These are phyloP conservation scores for Russula sp. DNA, from an alignment of 768 basidiomycete genomes.

Conservation along the genomic window DNA sequence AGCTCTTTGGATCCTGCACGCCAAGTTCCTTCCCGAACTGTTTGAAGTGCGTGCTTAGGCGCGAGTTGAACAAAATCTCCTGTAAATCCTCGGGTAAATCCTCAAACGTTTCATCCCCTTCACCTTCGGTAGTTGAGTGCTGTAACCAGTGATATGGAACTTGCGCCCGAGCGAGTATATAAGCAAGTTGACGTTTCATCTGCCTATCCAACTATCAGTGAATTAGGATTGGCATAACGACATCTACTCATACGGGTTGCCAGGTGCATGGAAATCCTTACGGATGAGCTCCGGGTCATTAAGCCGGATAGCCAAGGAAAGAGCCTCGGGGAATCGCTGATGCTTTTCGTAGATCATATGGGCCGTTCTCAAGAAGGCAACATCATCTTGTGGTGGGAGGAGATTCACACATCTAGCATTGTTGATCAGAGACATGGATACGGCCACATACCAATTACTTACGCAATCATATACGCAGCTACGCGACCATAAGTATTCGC, in stretches of 20 bases:
- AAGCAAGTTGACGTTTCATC: conserved; percentile 94
- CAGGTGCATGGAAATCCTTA: conserved; percentile 83
- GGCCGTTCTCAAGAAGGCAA: conserved; percentile 80
- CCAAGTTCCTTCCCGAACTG: conserved; percentile 92
- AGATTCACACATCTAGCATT: conserved; percentile 70
- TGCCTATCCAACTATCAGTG: conserved; percentile 35
- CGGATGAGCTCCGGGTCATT: conserved; percentile 73
- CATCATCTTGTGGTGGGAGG: conserved; percentile 88
- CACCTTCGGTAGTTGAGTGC: conserved; percentile 41
- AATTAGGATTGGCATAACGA: background rate
- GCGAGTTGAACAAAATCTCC: conserved; percentile 80
- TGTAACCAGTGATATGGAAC: conserved; percentile 87
- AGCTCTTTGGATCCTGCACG: conserved; percentile 78
- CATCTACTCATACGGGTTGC: conserved; percentile 60
- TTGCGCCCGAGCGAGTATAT: conserved; percentile 87
- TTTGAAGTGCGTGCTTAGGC: conserved; percentile 77
- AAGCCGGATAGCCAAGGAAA: conserved; percentile 78
- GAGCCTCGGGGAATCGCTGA: conserved; percentile 84
- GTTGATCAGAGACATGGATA: conserved; percentile 7
- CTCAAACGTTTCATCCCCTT: conserved; percentile 44
- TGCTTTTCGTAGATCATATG: conserved; percentile 85
- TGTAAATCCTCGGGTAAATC: conserved; percentile 76
- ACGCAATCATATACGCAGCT: conserved; percentile 95
- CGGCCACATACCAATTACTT: conserved; percentile 25
- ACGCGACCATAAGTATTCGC: conserved; percentile 83